phyloP scores from a whole-genome alignment of 2,329 filamentous ascomycete species.

The Chaetomium olivaceum region DNA sequence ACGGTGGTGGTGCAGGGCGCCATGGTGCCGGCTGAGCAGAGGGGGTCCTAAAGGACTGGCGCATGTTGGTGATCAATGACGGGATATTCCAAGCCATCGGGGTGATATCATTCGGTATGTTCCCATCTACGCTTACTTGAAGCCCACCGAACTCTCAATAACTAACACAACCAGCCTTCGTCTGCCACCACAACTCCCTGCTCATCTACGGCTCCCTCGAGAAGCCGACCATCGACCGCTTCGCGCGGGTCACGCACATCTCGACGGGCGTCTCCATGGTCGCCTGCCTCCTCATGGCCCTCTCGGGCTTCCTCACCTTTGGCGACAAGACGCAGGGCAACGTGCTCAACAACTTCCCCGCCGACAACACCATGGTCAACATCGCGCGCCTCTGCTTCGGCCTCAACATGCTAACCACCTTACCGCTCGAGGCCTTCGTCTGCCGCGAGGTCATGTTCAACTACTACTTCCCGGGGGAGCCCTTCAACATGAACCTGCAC shows the following conservation, averaged over 20 bases:
- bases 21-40: constrained; percentile 68
- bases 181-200: constrained; percentile 90
- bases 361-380: constrained; percentile 90
- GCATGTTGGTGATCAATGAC: constrained; percentile 74
- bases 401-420: constrained; percentile 96
- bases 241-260: constrained; percentile 89
- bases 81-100: constrained; percentile 96
- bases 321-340: constrained; percentile 91
- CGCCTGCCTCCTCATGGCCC: constrained; percentile 86
- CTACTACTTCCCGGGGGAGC: constrained; percentile 69
- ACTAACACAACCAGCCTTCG: constrained; percentile 52
- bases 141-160: too few species aligned
- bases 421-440: constrained; percentile 95
- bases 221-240: constrained; percentile 93
- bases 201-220: constrained; percentile 95
- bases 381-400: constrained; percentile 93
- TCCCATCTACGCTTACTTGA: not conserved
- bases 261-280: constrained; percentile 86
- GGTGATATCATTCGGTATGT: constrained; percentile 91
- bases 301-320: constrained; percentile 89
- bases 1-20: constrained; percentile 85
- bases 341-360: constrained; percentile 95
- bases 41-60: constrained; percentile 64
- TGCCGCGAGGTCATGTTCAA: constrained; percentile 95
- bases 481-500: constrained; percentile 81